Evolutionary conservation across 73 alveolate species (phyloP), one percentile per base, ranked within the genome.

Genomic region (Paramecium pentaurelia): DNA sequence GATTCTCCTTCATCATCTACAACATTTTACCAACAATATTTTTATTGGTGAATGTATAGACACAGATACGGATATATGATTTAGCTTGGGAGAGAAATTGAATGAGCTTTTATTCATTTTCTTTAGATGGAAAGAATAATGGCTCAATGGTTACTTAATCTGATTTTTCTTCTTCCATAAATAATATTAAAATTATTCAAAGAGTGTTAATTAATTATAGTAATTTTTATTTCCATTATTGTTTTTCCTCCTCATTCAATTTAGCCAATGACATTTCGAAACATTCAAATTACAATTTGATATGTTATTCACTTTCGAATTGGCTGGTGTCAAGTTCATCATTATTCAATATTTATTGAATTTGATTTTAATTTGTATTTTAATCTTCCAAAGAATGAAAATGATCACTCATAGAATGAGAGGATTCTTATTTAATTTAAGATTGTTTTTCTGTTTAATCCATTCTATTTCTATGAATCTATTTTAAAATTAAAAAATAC

Each of bases 21-120:
- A 51, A 58, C 68, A 98, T 96, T 1, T 99, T 99, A 73, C 93
- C 96, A 18, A 97, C 97, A 42, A 98, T 94, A 60, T 92, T 84
- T 89, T 95, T 96, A 92, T 98, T 97, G n/a, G 99, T 98, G 93
- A 98, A 68, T 22, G 98, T 97, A 97, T 97, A 98, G 4, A 54
- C 98, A 71, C 99, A 98, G 86, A 98, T 95, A 58, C 95, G 93
- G 86, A 98, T 93, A 25, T 92, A 86, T 80, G 87, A 89, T 92
- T 84, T 88, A 6, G 99, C 98, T 34, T 77, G 88, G 42, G 77
- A 83, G 22, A 97, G 93, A 77, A 93, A 97, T 37, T 75, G 77
- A n/a, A 96, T 92, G 0, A 97, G 73, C 73, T 86, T 92, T 42
- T 42, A 9, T 83, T 80, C 93, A 73, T 91, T 92, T 20, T 75